Base-by-base conservation (phyloP, 805 yeast species). In the Ascoidea asiatica region DNA sequence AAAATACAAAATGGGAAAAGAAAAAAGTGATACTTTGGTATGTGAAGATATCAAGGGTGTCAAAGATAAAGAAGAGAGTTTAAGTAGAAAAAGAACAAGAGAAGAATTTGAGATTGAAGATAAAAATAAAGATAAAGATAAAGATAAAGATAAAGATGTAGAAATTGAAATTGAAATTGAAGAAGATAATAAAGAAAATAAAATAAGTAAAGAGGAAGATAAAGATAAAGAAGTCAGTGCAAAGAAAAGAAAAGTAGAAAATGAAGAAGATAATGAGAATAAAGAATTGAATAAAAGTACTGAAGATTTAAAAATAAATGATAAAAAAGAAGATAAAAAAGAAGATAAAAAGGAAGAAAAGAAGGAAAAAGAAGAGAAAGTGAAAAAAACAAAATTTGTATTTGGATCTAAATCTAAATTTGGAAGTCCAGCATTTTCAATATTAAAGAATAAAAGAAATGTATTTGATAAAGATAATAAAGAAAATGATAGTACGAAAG, bases 401-500 rank as follows among this genome's bases (percentile, higher is more conserved):
- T 77, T 77, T 63, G 83, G 82, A 7, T 61, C 76, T 1, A 56
- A 70, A 2, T 66, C 79, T 0, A 53, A 66, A 20, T 75, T 76
- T 55, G 78, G 79, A 8, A 52, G 58, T 11, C 46, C 57, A 23
- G 67, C 68, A 2, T 67, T 67, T 42, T 58, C 65, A 1, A 49
- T 61, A 51, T 46, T 62, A 40, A 53, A 56, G 6, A 51, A 54
- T 19, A 51, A 44, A 37, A 59, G 56, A 39, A 62, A 58, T 43
- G 65, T 64, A 0, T 67, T 69, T 48, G 75, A 71, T 3, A 56
- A 75, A 2, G 56, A 68, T 11, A 60, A 64, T n/a, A 50, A 67
- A 1, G 66, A 67, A 54, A 70, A 69, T 5, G 54, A 59, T 18
- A 50, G 45, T 17, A 42, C 40, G 0, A 46, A 37, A 18, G 35